Conservation (phyloP, 495 filamentous ascomycete species). For the Sabuloglossum arenarium region DNA sequence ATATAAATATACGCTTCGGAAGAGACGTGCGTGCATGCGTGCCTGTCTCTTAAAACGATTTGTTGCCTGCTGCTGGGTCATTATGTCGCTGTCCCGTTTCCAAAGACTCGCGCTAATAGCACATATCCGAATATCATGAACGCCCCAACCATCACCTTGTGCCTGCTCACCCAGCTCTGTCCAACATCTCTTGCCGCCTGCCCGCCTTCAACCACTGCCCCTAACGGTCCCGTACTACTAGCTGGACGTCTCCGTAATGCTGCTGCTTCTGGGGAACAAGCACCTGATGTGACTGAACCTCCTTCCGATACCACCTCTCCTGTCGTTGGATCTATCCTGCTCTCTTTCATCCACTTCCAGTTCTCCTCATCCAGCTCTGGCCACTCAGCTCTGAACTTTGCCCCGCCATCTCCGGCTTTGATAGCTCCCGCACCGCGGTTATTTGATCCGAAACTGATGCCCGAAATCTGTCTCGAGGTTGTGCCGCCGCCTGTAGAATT, state of each 20-base stretch:
- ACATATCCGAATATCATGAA: background rate
- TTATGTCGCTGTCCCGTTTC: background rate
- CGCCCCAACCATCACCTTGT: background rate
- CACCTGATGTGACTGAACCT: background rate
- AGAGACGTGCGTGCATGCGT: too few species aligned
- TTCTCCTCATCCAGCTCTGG: conserved; percentile 79
- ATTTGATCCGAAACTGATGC: conserved; percentile 15
- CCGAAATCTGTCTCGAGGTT: conserved; percentile 26
- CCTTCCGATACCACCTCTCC: conserved; percentile 25
- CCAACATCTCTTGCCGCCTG: background rate
- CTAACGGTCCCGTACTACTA: background rate
- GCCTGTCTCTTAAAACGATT: too few species aligned
- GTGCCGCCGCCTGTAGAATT: conserved; percentile 91
- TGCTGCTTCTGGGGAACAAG: background rate
- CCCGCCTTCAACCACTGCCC: conserved; percentile 3
- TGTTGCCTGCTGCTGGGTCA: background rate
- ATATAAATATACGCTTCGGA: too few species aligned
- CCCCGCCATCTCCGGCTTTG: conserved; percentile 73
- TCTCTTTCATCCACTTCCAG: conserved; percentile 77
- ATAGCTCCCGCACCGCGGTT: conserved; percentile 33
- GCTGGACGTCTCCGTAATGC: background rate
- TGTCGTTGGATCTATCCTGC: conserved; percentile 58
- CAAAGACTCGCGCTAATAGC: background rate
- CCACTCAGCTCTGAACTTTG: conserved; percentile 81
- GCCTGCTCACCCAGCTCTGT: conserved; percentile 1